Evolutionary conservation across 208 protist genomes (phyloP).

Genomic region (Trypanosoma lewisi): DNA sequence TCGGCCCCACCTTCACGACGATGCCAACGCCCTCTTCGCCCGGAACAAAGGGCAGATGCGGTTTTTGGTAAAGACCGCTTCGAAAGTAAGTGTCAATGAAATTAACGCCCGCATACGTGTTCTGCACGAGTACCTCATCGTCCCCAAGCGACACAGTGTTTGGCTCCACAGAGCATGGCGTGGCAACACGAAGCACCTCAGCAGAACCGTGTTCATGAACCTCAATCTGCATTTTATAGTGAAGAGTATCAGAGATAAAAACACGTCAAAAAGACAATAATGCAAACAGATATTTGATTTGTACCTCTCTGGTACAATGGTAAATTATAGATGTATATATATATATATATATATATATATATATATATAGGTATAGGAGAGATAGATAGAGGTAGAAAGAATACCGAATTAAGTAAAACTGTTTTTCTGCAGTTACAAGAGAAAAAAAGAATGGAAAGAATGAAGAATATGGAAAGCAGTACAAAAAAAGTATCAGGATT

Average conservation of each 20-base stretch:
- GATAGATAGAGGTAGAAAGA: no score
- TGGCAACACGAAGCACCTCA: conserved; percentile 3
- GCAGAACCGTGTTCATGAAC: conserved; percentile 9
- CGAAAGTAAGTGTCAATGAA: conserved; percentile 94
- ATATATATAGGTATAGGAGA: no score
- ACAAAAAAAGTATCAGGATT: no score
- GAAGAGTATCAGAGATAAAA: background rate
- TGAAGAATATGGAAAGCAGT: no score
- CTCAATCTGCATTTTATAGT: conserved; percentile 13
- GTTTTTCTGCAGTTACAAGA: no score
- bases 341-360: no score
- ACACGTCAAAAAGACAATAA: no score
- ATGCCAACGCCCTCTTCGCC: conserved; percentile 78
- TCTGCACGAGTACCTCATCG: conserved; percentile 53
- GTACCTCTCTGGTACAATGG: no score
- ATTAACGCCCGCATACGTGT: conserved; percentile 81
- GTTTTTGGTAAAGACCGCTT: conserved; percentile 72
- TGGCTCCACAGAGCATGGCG: conserved; percentile 13
- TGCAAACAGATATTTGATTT: no score
- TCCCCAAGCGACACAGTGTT: conserved; percentile 3
- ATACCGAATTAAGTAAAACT: no score
- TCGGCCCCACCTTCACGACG: conserved; percentile 42
- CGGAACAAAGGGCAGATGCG: conserved; percentile 57
- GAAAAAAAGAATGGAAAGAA: no score
- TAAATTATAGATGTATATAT: no score